Percentiles rank a stretch among this genome's conserved stretches.
Conservation (phyloP, 1,284 basidiomycete genomes). For the Ceratorhiza oryzae-sativae region DNA sequence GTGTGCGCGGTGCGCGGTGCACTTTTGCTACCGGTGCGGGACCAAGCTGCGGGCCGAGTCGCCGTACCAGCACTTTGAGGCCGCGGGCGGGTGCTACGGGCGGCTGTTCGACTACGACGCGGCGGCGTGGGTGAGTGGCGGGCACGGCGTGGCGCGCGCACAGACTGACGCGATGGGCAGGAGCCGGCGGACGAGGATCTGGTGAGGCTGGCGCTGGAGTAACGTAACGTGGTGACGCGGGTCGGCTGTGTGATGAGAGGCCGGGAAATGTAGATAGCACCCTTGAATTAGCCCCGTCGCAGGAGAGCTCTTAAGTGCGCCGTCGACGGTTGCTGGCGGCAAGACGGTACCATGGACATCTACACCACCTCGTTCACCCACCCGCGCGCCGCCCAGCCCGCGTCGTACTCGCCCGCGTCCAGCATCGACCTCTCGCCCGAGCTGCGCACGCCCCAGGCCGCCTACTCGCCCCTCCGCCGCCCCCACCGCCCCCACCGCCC, state of each 20-base stretch:
- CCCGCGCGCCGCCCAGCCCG: conserved; percentile 72
- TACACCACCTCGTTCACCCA: conserved; percentile 92
- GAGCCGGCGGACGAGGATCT: conserved; percentile 60
- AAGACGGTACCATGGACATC: conserved; percentile 87
- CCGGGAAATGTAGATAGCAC: conserved; percentile 16
- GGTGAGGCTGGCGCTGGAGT: conserved; percentile 16
- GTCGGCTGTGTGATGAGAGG: conserved; percentile 19
- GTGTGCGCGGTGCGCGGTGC: conserved; percentile 68
- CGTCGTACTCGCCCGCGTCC: conserved; percentile 66
- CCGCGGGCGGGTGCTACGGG: conserved; percentile 63
- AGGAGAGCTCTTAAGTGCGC: conserved; percentile 28
- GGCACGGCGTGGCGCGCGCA: conserved; percentile 43
- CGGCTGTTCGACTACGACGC: conserved; percentile 65
- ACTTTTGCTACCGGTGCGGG: conserved; percentile 83
- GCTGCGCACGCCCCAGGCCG: conserved; percentile 56
- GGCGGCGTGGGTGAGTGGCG: conserved; percentile 38
- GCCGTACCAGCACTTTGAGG: conserved; percentile 76
- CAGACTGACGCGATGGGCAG: conserved; percentile 58
- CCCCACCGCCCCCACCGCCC: conserved; percentile 42
- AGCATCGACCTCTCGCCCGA: conserved; percentile 66
- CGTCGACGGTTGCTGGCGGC: conserved; percentile 3
- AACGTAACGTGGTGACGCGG: conserved; percentile 7
- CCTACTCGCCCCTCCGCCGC: conserved; percentile 53
- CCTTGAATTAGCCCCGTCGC: conserved; percentile 32
- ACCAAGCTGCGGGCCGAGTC: conserved; percentile 57